Conservation (phyloP, 176 grass and related monocot species). For the Aegilops tauschii region DNA sequence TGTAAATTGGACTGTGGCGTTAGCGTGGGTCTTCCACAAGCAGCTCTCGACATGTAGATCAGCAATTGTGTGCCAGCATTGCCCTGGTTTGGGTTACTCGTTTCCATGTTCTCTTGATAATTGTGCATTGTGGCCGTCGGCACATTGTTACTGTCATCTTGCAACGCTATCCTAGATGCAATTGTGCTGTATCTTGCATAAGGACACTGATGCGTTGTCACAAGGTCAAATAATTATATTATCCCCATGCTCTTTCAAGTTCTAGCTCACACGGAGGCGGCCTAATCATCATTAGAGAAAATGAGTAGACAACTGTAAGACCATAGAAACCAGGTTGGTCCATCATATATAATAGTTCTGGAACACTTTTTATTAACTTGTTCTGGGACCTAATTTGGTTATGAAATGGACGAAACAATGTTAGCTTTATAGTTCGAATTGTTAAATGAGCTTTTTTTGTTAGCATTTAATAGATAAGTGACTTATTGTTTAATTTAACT, state of each 20-base stretch:
- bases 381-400: no score
- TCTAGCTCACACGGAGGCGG: neutral
- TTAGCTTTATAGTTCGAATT: neutral
- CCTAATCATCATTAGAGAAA: neutral
- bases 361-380: no score
- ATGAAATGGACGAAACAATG: no score
- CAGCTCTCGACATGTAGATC: neutral
- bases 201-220: neutral
- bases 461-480: neutral
- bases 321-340: neutral
- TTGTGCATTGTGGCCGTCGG: neutral
- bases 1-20: neutral
- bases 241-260: neutral
- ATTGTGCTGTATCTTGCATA: neutral
- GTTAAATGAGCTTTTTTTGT: neutral
- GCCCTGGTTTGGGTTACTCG: neutral
- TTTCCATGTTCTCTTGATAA: neutral
- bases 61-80: neutral
- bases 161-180: neutral
- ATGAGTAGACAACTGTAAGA: neutral
- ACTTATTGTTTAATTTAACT: neutral
- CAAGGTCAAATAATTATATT: neutral
- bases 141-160: neutral
- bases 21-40: neutral
- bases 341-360: neutral